Evolutionary conservation across 23 red algal genomes (phyloP), one percentile per base, ranked within the genome.

Genomic region (Chondrus crispus): DNA sequence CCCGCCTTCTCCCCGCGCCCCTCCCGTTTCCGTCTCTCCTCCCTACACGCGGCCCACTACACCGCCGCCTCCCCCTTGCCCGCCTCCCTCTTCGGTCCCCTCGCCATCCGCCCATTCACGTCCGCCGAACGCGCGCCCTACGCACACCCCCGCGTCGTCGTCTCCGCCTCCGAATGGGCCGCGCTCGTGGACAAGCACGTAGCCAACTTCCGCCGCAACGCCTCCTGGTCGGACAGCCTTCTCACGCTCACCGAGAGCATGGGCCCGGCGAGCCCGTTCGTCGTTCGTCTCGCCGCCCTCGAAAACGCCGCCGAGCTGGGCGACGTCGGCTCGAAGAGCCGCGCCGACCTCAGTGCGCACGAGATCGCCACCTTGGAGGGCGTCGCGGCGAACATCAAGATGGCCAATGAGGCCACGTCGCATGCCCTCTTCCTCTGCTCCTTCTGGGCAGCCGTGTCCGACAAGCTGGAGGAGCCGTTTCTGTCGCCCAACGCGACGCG

Each of bases 351-450:
- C 39, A 87, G 22, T 69, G 40, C 35, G 40, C 43, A 45, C 19
- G 28, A 43, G 57, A 76, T 78, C 40, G 66, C 45, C 35, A 41
- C 85, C 3, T 43, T 89, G 29, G 77, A 89, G 28, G 68, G 68
- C 16, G 46, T 89, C 39, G 72, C 85, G 58, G 85, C 74, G 28
- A 42, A 89, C 58, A 16, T 89, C 10, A 41, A 60, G 28, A 60
- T 55, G 11, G 62, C 66, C 46, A 79, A n/a, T 47, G 85, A 89
- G 37, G 46, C 33, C 4, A 16, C 64, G 2, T 53, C 66, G 10
- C 85, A 89, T 48, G 37, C 68, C 3, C 70, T 78, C 46, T 79
- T 89, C 51, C 49, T 89, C n/a, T 89, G 85, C 69, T 40, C 85
- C 3, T 89, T 89, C 29, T 89, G 85, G 85, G 85, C 85, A 52